Evolutionary conservation across 805 yeast species (phyloP).

Genomic region (Nakazawaea peltata): DNA sequence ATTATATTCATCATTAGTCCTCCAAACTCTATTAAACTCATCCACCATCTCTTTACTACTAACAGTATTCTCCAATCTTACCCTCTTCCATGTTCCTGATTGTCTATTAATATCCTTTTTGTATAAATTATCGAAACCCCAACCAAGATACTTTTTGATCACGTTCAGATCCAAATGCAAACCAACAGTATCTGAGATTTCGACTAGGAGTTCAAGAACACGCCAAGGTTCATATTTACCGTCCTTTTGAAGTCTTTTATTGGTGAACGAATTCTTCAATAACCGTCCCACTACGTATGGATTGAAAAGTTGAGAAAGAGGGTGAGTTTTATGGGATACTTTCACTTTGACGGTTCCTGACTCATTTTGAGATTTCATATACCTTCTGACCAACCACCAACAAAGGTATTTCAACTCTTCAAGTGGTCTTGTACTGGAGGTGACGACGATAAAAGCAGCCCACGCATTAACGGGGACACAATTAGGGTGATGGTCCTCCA

Average conservation of each 20-base stretch:
- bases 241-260: conserved; percentile 4
- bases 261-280: conserved; percentile 15
- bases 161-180: conserved; percentile 10
- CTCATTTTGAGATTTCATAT: conserved; percentile 3
- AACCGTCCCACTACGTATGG: conserved; percentile 12
- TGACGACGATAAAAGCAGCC: conserved; percentile 11
- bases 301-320: conserved; percentile 14
- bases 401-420: conserved; percentile 10
- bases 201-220: conserved; percentile 14
- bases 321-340: conserved; percentile 12
- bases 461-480: conserved; percentile 12
- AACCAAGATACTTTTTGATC: conserved; percentile 1
- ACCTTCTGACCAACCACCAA: conserved; percentile 11
- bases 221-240: conserved; percentile 15
- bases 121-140: conserved; percentile 2
- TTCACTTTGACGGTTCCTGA: conserved; percentile 3
- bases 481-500: conserved; percentile 5
- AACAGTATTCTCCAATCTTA: background rate
- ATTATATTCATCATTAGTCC: background rate
- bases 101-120: background rate
- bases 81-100: background rate
- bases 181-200: conserved; percentile 12
- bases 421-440: conserved; percentile 11
- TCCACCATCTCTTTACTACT: conserved; percentile 1
- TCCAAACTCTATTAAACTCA: conserved; percentile 8